A percentile compares a stretch with the other conserved stretches of the same genome.
Conservation (phyloP, 2,329 filamentous ascomycete genomes). For the Ceratocystis lukuohia region DNA sequence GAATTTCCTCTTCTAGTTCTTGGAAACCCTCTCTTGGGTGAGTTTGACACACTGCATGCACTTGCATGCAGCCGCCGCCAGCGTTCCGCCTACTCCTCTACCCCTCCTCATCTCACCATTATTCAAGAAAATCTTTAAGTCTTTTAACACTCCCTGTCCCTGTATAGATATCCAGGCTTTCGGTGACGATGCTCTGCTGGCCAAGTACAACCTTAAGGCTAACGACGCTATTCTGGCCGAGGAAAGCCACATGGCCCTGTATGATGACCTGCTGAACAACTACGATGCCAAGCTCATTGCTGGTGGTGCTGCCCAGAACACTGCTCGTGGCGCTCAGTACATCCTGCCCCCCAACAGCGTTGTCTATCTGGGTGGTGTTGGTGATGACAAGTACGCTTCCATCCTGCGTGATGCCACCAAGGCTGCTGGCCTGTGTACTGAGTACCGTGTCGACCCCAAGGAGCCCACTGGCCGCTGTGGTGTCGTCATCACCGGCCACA, state of each 20-base stretch:
- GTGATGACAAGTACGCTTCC: slow-evolving; percentile 89
- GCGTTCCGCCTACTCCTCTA: neutral
- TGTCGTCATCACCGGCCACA: slow-evolving; percentile 91
- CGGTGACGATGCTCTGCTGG: slow-evolving; percentile 69
- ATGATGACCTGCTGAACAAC: slow-evolving; percentile 87
- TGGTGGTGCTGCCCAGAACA: slow-evolving; percentile 94
- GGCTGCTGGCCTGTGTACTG: slow-evolving; percentile 77
- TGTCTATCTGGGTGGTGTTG: slow-evolving; percentile 86
- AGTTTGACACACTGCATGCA: slow-evolving; percentile 24
- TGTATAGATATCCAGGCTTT: slow-evolving; percentile 71
- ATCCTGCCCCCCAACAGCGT: slow-evolving; percentile 80
- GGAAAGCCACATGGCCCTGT: slow-evolving; percentile 76
- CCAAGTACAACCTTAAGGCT: slow-evolving; percentile 86
- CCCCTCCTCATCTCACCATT: neutral
- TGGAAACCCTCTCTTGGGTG: slow-evolving; percentile 94
- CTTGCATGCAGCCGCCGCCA: neutral
- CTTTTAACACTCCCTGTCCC: slow-evolving; percentile 8
- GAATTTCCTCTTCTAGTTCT: slow-evolving; percentile 83
- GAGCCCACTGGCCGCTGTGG: slow-evolving; percentile 85
- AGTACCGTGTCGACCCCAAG: slow-evolving; percentile 82
- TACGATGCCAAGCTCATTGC: slow-evolving; percentile 89
- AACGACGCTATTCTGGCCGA: slow-evolving; percentile 97
- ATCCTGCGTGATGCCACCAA: slow-evolving; percentile 76
- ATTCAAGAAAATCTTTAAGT: neutral
- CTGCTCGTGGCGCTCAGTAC: slow-evolving; percentile 91